Percentiles rank a stretch among this genome's conserved stretches.
Evolutionary conservation across 495 filamentous ascomycete species (phyloP).

Genomic region (Trichoderma orchidacearum): DNA sequence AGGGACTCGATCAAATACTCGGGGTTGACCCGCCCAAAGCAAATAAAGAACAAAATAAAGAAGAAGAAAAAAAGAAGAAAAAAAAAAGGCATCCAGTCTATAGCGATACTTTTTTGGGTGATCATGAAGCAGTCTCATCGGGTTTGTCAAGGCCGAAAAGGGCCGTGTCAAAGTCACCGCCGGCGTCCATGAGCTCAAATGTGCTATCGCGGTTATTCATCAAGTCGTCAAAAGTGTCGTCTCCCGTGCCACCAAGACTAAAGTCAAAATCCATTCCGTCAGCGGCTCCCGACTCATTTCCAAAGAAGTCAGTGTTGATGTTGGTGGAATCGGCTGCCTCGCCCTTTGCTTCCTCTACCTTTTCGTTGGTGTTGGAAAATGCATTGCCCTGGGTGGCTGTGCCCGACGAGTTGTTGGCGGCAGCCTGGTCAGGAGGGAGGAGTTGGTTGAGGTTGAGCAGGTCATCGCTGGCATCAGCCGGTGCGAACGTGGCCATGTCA

Average conservation of each 20-base stretch:
- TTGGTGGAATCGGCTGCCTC: slow-evolving; percentile 23
- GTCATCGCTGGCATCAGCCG: slow-evolving; percentile 6
- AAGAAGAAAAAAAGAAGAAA: neutral
- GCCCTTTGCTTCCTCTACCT: slow-evolving; percentile 3
- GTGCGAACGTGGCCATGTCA: slow-evolving; percentile 15
- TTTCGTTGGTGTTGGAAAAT: neutral
- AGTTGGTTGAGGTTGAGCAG: slow-evolving; percentile 7
- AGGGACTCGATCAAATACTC: neutral
- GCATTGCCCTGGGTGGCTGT: neutral
- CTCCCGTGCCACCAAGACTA: slow-evolving; percentile 12
- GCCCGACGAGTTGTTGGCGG: neutral
- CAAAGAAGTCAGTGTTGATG: slow-evolving; percentile 14
- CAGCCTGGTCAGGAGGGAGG: neutral
- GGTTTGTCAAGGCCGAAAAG: slow-evolving; percentile 10
- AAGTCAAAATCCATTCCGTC: slow-evolving; percentile 3
- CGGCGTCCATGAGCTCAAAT: slow-evolving; percentile 11
- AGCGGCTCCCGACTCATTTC: slow-evolving; percentile 18
- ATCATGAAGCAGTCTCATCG: neutral
- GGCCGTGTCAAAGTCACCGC: slow-evolving; percentile 19
- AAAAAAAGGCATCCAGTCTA: neutral
- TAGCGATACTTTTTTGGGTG: neutral
- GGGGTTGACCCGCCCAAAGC: neutral
- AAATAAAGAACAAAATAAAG: neutral
- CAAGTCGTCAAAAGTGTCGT: slow-evolving; percentile 28
- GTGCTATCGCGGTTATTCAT: slow-evolving; percentile 23